Evolutionary conservation across 352 stramenopile genomes (phyloP).

Genomic region (Pythium grandisporangium): DNA sequence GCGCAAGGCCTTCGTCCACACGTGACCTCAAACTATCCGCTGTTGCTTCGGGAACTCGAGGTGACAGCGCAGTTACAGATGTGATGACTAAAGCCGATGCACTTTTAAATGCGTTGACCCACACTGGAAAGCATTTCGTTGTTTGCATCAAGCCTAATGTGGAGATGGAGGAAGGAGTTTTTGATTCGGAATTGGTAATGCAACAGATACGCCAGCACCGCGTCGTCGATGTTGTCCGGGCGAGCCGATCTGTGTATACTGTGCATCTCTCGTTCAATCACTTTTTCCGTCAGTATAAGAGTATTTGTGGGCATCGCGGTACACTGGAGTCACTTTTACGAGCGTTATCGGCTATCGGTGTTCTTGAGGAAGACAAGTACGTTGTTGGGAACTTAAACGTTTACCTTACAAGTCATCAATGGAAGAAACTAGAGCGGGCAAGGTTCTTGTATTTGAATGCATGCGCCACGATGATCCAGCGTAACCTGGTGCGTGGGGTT

Average conservation of each 20-base stretch:
- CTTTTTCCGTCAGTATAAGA: slow-evolving; percentile 77
- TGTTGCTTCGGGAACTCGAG: no score
- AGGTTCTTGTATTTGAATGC: slow-evolving; percentile 73
- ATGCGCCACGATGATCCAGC: slow-evolving; percentile 77
- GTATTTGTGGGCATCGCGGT: slow-evolving; percentile 67
- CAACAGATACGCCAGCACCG: slow-evolving; percentile 60
- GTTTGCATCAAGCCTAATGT: slow-evolving; percentile 76
- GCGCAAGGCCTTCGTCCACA: slow-evolving; percentile 17
- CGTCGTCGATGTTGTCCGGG: slow-evolving; percentile 66
- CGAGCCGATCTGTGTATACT: slow-evolving; percentile 62
- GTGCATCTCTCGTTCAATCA: slow-evolving; percentile 69
- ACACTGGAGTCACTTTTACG: slow-evolving; percentile 67
- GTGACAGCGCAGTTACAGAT: slow-evolving; percentile 40
- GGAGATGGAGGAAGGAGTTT: slow-evolving; percentile 43
- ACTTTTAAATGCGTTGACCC: slow-evolving; percentile 53
- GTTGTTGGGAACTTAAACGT: slow-evolving; percentile 64
- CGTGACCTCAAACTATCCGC: slow-evolving; percentile 19
- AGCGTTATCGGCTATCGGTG: slow-evolving; percentile 68
- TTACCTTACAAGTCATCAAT: slow-evolving; percentile 72
- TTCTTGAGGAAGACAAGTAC: slow-evolving; percentile 73
- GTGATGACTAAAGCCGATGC: slow-evolving; percentile 61
- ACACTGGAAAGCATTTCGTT: slow-evolving; percentile 76
- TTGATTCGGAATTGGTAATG: slow-evolving; percentile 66
- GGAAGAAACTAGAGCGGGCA: slow-evolving; percentile 71
- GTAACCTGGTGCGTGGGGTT: slow-evolving; percentile 63